Conservation (phyloP, 306 rosid genomes). For the Cucurbita moschata region DNA sequence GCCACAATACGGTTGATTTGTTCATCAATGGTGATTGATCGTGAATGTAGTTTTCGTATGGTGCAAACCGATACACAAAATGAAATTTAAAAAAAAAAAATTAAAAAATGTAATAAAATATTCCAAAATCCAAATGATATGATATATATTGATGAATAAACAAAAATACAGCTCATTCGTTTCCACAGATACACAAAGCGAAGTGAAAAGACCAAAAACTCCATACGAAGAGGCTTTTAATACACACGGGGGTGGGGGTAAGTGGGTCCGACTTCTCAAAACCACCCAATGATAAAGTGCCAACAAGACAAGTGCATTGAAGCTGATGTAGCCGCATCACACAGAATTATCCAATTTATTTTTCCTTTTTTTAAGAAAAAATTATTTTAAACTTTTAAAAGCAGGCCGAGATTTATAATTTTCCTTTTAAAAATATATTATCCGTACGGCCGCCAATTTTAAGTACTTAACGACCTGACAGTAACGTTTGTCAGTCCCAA, state of each 20-base stretch:
- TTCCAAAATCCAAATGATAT: background rate
- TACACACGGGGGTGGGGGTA: background rate
- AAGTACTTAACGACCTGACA: constrained; percentile 8
- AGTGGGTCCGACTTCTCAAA: constrained; percentile 4
- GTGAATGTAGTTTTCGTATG: background rate
- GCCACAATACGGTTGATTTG: background rate
- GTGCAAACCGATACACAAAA: background rate
- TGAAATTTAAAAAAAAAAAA: no score
- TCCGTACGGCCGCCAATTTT: constrained; percentile 8
- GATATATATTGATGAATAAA: background rate
- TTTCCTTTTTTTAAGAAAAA: background rate
- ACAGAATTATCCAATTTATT: background rate
- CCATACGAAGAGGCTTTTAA: background rate
- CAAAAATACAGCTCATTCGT: background rate
- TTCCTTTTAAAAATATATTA: background rate
- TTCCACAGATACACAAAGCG: background rate
- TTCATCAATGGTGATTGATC: background rate
- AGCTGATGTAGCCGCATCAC: background rate
- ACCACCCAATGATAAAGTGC: background rate
- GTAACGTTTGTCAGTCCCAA: constrained; percentile 9
- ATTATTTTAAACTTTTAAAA: background rate
- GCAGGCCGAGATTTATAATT: background rate
- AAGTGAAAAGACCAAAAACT: constrained; percentile 7
- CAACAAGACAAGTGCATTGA: background rate
- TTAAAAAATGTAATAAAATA: background rate